Evolutionary conservation across 805 yeast genomes (phyloP), one percentile per base, ranked within the genome.

Genomic region (Candida anglica): DNA sequence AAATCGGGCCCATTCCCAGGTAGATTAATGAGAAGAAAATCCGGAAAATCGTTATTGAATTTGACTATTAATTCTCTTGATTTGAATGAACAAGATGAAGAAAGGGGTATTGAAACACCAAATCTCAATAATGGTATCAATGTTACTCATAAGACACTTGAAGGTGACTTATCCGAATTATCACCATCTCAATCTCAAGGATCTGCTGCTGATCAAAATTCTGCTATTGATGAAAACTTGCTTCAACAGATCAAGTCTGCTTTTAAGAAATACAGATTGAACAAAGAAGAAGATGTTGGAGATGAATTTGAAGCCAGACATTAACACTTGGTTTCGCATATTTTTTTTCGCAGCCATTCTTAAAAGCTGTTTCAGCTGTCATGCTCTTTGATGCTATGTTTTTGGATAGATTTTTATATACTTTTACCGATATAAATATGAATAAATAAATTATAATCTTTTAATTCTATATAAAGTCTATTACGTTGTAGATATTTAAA

Each of bases 1-100:
- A 69, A 48, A 48, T 57, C 55, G 4, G 75, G 59, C 2, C 76
- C 79, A 21, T 64, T 66, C 59, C 75, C 75, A 10, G 79, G 77
- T 5, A 63, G 64, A 31, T 60, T 82, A 53, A 58, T 65, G 34
- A 71, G 89, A 53, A 77, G 91, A 53, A 75, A 77, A 47, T 79
- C 87, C 19, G 83, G 86, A n/a, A 81, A 79, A 50, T 81, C 89
- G 1, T 60, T 82, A 35, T 68, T 82, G 44, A 80, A 78, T 41
- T 64, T 82, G 44, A 79, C 89, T 2, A 79, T 83, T 17, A 69
- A 79, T 34, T 69, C 82, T 19, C 63, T 83, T 44, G 88, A 82
- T 43, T 60, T 82, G 45, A 75, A 75, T 32, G 86, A 76, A 19
- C n/a, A n/a, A n/a, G 86, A 80, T 27, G 89, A 79, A 43, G 53